These are phyloP conservation scores for Thelonectria rubi DNA, from an alignment of 2,329 filamentous ascomycete species.

Conservation along the genomic window DNA sequence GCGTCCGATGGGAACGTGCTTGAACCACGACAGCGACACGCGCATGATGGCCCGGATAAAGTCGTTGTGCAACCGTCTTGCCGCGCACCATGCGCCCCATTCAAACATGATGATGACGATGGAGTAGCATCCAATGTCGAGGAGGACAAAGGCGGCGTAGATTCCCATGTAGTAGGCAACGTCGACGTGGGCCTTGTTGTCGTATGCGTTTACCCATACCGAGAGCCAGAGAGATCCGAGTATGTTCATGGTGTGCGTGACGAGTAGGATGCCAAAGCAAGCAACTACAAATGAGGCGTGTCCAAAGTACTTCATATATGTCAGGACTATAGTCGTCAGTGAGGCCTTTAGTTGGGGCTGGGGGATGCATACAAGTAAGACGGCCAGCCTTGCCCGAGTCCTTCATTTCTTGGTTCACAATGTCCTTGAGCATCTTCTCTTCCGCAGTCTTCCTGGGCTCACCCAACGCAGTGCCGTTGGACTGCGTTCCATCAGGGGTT, in stretches of 20 bases:
- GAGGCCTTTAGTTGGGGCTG: not conserved
- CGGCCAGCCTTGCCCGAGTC: slow-evolving; percentile 56
- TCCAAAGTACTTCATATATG: slow-evolving; percentile 63
- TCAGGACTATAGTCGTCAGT: slow-evolving; percentile 48
- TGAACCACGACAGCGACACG: slow-evolving; percentile 66
- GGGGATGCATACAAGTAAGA: slow-evolving; percentile 51
- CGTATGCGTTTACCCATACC: slow-evolving; percentile 63
- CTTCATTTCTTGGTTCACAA: slow-evolving; percentile 59
- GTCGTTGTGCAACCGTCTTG: slow-evolving; percentile 59
- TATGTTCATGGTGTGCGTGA: slow-evolving; percentile 54
- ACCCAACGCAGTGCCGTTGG: slow-evolving; percentile 43
- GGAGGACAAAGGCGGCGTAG: slow-evolving; percentile 57
- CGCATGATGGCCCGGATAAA: slow-evolving; percentile 62
- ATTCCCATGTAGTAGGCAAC: slow-evolving; percentile 63
- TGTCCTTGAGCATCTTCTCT: slow-evolving; percentile 51
- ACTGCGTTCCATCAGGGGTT: slow-evolving; percentile 35
- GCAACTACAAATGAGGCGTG: slow-evolving; percentile 53
- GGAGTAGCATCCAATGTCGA: slow-evolving; percentile 54
- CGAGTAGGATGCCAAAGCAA: slow-evolving; percentile 51
- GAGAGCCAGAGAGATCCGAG: slow-evolving; percentile 59
- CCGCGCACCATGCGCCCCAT: slow-evolving; percentile 66
- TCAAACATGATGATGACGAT: slow-evolving; percentile 59
- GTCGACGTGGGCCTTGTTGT: slow-evolving; percentile 53
- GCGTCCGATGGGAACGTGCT: slow-evolving; percentile 61
- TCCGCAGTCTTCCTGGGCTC: slow-evolving; percentile 46